A percentile compares a stretch with the other conserved stretches of the same genome.
Conservation (phyloP, 2,329 filamentous ascomycete genomes). For the Apiospora sp. region DNA sequence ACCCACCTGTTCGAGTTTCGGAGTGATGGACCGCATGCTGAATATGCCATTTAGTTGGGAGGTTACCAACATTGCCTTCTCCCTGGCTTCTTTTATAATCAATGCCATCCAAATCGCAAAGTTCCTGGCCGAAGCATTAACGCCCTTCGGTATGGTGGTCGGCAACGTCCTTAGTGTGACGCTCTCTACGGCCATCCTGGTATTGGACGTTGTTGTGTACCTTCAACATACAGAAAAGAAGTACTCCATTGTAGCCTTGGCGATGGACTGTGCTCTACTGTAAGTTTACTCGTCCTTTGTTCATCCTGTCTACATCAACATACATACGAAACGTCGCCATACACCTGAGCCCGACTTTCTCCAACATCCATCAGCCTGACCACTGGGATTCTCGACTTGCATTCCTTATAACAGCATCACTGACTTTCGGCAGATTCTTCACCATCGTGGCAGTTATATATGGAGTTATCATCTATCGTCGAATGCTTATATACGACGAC, state of each 20-base stretch:
- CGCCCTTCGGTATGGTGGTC: conserved; percentile 62
- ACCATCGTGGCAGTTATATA: conserved; percentile 56
- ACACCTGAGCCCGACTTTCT: no score
- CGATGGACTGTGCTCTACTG: conserved; percentile 57
- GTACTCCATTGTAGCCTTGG: conserved; percentile 58
- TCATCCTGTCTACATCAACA: not conserved
- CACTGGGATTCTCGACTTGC: not conserved
- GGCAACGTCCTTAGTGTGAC: conserved; percentile 59
- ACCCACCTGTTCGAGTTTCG: not conserved
- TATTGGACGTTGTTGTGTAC: conserved; percentile 61
- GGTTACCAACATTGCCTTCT: conserved; percentile 58
- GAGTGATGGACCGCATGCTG: not conserved
- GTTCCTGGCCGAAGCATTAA: conserved; percentile 58
- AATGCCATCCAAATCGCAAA: conserved; percentile 56
- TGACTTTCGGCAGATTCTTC: conserved; percentile 45
- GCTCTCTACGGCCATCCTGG: conserved; percentile 55
- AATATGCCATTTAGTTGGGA: conserved; percentile 56
- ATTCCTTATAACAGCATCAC: not conserved
- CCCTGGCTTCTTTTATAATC: conserved; percentile 54
- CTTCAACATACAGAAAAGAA: conserved; percentile 51
- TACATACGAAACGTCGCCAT: not conserved
- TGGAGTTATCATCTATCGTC: conserved; percentile 55
- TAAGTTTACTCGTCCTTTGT: conserved; percentile 41
- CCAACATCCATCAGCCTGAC: no score
- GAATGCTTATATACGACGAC: conserved; percentile 57